These are phyloP conservation scores for Gardenia jasminoides DNA, from an alignment of 257 asterid genomes.

Conservation along the genomic window DNA sequence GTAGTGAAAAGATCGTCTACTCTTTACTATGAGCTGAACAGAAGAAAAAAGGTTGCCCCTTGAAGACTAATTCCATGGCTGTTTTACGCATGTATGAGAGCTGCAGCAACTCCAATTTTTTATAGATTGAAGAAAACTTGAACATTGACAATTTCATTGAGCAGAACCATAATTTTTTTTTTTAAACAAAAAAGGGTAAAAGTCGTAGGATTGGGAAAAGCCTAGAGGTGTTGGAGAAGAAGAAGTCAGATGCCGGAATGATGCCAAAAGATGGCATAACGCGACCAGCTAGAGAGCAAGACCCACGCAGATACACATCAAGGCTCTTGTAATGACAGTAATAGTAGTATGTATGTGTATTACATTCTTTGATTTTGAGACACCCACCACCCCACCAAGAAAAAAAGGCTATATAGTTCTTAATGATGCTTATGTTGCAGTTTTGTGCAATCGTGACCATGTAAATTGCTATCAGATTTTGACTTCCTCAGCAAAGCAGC, in stretches of 20 bases:
- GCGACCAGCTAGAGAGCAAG: too few relatives aligned
- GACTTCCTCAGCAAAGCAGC: not conserved
- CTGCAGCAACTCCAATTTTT: too few relatives aligned
- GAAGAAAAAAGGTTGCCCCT: not conserved
- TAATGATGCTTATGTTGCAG: not conserved
- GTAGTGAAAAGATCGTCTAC: not conserved
- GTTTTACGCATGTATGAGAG: too few relatives aligned
- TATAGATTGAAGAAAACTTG: not conserved
- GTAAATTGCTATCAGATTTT: not conserved
- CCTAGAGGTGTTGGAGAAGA: not conserved
- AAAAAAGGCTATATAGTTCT: too few relatives aligned
- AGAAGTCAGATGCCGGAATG: not conserved
- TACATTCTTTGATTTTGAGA: too few relatives aligned
- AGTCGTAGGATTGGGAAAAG: not conserved
- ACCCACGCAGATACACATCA: not conserved
- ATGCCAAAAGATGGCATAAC: not conserved
- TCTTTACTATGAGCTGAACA: not conserved
- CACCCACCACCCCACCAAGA: too few relatives aligned
- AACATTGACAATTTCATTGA: not conserved
- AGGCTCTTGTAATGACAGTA: too few relatives aligned
- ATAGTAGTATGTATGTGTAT: not conserved
- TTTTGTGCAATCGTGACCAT: not conserved
- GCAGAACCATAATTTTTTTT: too few relatives aligned
- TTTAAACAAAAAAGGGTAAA: not conserved
- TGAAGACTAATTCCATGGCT: not conserved